Percentiles rank a stretch among this genome's conserved stretches.
phyloP scores from a whole-genome alignment of 2,329 filamentous ascomycete genomes.

The Aureobasidium mangrovei region DNA sequence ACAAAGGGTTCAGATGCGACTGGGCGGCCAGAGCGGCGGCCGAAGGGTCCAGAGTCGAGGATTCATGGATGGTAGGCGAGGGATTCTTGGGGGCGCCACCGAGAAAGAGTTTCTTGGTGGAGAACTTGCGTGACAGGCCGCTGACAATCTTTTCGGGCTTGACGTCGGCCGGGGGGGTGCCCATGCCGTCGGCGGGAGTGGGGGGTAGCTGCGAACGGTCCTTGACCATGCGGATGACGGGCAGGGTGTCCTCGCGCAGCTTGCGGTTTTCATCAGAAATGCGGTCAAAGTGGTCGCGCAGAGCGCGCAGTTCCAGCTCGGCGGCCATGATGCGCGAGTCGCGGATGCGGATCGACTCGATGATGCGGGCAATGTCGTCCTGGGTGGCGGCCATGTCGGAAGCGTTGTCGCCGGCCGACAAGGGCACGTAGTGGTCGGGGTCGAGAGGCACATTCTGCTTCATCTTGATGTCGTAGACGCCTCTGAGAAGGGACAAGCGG shows the following conservation, averaged over 20 bases:
- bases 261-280: conserved; percentile 74
- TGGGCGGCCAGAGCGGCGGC: conserved; percentile 43
- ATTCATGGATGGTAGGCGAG: conserved; percentile 42
- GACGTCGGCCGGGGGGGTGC: conserved; percentile 17
- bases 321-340: conserved; percentile 82
- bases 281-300: conserved; percentile 47
- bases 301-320: conserved; percentile 71
- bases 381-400: conserved; percentile 82
- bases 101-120: conserved; percentile 45
- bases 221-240: conserved; percentile 82
- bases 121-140: conserved; percentile 44
- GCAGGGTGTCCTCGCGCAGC: conserved; percentile 82
- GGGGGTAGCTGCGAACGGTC: conserved; percentile 85
- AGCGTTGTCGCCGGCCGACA: conserved; percentile 80
- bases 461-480: conserved; percentile 91
- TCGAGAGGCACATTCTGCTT: conserved; percentile 87
- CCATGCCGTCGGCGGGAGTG: conserved; percentile 19
- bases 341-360: conserved; percentile 78
- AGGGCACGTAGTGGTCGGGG: conserved; percentile 83
- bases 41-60: conserved; percentile 39
- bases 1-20: conserved; percentile 41
- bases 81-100: conserved; percentile 40
- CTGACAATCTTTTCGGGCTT: conserved; percentile 22
- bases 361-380: conserved; percentile 85
- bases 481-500: conserved; percentile 87